These are phyloP conservation scores for Rhododendron williamsianum DNA, from an alignment of 148 eudicot species.

Conservation along the genomic window DNA sequence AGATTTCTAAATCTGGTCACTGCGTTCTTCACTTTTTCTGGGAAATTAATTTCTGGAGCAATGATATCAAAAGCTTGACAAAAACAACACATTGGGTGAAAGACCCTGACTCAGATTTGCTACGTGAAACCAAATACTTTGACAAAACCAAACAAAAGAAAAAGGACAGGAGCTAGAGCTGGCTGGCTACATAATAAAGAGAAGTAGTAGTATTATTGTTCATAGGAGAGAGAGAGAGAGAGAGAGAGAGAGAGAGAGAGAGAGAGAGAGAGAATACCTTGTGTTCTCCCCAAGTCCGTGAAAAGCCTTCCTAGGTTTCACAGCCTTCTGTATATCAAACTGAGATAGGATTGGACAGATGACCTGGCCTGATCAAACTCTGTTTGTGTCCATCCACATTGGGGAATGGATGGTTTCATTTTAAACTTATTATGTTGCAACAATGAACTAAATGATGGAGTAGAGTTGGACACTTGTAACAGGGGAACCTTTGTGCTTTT, in stretches of 20 bases:
- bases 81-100: slow-evolving; percentile 23
- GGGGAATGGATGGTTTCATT: background rate
- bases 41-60: slow-evolving; percentile 4
- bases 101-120: slow-evolving; percentile 22
- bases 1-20: slow-evolving; percentile 22
- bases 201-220: slow-evolving; percentile 18
- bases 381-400: background rate
- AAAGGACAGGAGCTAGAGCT: slow-evolving; percentile 7
- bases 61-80: slow-evolving; percentile 29
- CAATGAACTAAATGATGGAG: background rate
- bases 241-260: background rate
- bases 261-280: background rate
- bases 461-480: background rate
- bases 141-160: slow-evolving; percentile 24
- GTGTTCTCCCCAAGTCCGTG: background rate
- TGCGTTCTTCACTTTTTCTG: slow-evolving; percentile 14
- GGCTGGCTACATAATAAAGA: slow-evolving; percentile 20
- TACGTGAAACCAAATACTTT: background rate
- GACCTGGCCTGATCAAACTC: slow-evolving; percentile 9
- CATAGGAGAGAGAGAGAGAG: background rate
- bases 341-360: slow-evolving; percentile 23
- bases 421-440: background rate
- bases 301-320: slow-evolving; percentile 16
- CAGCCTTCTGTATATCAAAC: slow-evolving; percentile 8
- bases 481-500: background rate